A percentile compares a stretch with the other conserved stretches of the same genome.
Conservation (phyloP, 495 filamentous ascomycete genomes). For the Hyaloscypha finlandica region DNA sequence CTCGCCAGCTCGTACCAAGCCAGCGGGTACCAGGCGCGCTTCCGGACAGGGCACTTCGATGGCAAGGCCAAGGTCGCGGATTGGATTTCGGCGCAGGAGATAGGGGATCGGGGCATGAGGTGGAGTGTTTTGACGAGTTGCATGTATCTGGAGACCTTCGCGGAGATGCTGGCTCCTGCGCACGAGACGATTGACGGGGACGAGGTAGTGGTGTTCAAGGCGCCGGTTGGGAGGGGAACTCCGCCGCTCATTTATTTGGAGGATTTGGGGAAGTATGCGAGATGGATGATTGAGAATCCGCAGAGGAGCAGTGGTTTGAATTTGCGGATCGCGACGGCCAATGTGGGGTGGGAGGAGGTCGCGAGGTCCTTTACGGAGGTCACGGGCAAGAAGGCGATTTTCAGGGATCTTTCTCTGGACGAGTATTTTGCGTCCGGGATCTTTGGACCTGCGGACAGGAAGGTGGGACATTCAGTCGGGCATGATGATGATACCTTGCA, state of each 20-base stretch:
- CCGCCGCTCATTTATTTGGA: conserved; percentile 35
- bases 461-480: conserved; percentile 33
- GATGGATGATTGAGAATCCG: conserved; percentile 35
- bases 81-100: conserved; percentile 34
- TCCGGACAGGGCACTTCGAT: conserved; percentile 43
- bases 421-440: conserved; percentile 34
- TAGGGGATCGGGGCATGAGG: conserved; percentile 33
- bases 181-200: conserved; percentile 13
- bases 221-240: conserved; percentile 31
- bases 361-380: conserved; percentile 41
- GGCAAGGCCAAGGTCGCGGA: conserved; percentile 45
- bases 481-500: conserved; percentile 38
- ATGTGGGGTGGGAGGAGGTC: conserved; percentile 39
- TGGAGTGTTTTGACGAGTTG: conserved; percentile 40
- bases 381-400: conserved; percentile 41
- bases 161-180: conserved; percentile 26
- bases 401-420: conserved; percentile 35
- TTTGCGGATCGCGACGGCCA: conserved; percentile 41
- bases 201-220: conserved; percentile 30
- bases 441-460: conserved; percentile 28
- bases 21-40: conserved; percentile 39
- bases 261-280: conserved; percentile 34
- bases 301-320: conserved; percentile 30
- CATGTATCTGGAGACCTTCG: conserved; percentile 32
- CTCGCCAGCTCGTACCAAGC: conserved; percentile 37